Conservation (phyloP, 2,329 filamentous ascomycete genomes). For the Mollisia scopiformis region DNA sequence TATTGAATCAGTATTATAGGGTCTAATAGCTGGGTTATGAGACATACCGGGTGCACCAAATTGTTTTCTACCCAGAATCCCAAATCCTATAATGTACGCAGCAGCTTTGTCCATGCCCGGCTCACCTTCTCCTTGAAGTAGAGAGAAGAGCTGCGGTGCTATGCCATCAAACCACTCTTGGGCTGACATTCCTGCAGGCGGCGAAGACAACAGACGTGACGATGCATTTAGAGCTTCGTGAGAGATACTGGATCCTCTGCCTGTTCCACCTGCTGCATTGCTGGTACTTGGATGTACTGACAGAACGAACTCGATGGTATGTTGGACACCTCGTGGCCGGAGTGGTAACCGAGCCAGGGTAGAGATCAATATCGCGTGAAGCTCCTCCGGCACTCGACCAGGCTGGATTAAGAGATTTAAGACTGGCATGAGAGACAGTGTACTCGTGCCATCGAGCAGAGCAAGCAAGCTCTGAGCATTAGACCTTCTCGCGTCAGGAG, state of each 20-base stretch:
- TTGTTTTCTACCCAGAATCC: constrained; percentile 65
- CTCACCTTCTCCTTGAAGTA: constrained; percentile 64
- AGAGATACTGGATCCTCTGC: constrained; percentile 64
- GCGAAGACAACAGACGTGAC: constrained; percentile 61
- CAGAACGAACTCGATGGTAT: constrained; percentile 72
- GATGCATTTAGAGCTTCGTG: constrained; percentile 69
- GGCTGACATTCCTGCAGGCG: constrained; percentile 56
- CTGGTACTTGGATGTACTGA: constrained; percentile 59
- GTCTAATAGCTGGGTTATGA: not conserved
- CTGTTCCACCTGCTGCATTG: constrained; percentile 31
- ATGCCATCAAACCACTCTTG: constrained; percentile 64
- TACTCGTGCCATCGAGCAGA: constrained; percentile 41
- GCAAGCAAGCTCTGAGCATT: constrained; percentile 25
- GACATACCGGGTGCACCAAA: constrained; percentile 63
- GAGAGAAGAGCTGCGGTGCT: constrained; percentile 59
- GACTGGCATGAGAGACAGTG: constrained; percentile 60
- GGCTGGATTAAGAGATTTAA: constrained; percentile 68
- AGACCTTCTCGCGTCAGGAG: constrained; percentile 19
- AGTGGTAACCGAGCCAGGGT: constrained; percentile 64
- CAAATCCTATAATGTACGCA: constrained; percentile 66
- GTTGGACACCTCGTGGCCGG: constrained; percentile 64
- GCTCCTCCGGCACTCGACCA: constrained; percentile 58
- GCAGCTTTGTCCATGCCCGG: constrained; percentile 60
- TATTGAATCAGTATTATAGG: constrained; percentile 27
- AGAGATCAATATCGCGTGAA: constrained; percentile 59